Conservation (phyloP, 106 monocot genomes). For the Vanilla planifolia region DNA sequence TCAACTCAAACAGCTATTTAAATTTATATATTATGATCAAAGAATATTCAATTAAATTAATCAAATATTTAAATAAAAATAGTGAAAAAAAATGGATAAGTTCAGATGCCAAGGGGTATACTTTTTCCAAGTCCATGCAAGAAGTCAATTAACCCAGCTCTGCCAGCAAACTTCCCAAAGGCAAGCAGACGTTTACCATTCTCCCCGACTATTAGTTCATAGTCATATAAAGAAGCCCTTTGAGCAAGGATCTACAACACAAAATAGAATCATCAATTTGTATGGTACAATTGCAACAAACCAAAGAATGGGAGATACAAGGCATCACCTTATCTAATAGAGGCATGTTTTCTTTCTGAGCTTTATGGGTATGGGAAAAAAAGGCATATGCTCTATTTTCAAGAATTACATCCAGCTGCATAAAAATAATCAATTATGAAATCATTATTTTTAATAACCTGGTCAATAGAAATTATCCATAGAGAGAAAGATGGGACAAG, state of each 20-base stretch:
- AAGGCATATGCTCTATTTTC: constrained; percentile 89
- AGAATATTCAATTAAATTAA: no score
- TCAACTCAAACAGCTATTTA: no score
- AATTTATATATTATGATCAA: no score
- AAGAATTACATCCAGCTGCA: constrained; percentile 84
- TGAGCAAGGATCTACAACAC: constrained; percentile 54
- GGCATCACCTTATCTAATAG: constrained; percentile 70
- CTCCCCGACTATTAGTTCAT: constrained; percentile 89
- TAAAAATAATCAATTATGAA: not conserved
- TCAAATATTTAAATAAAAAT: not conserved
- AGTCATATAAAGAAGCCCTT: constrained; percentile 76
- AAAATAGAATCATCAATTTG: not conserved
- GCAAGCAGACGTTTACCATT: constrained; percentile 84
- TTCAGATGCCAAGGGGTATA: constrained; percentile 21
- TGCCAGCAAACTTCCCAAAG: constrained; percentile 96
- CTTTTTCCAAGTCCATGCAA: constrained; percentile 86
- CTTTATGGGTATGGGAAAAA: constrained; percentile 98
- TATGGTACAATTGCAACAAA: not conserved
- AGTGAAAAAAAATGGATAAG: not conserved
- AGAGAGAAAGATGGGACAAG: not conserved
- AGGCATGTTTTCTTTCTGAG: constrained; percentile 89
- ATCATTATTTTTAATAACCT: not conserved
- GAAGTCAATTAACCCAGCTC: constrained; percentile 94
- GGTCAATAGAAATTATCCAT: not conserved
- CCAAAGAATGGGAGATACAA: not conserved